phyloP scores from a whole-genome alignment of 495 filamentous ascomycete species.

The Ascodesmis nigricans region DNA sequence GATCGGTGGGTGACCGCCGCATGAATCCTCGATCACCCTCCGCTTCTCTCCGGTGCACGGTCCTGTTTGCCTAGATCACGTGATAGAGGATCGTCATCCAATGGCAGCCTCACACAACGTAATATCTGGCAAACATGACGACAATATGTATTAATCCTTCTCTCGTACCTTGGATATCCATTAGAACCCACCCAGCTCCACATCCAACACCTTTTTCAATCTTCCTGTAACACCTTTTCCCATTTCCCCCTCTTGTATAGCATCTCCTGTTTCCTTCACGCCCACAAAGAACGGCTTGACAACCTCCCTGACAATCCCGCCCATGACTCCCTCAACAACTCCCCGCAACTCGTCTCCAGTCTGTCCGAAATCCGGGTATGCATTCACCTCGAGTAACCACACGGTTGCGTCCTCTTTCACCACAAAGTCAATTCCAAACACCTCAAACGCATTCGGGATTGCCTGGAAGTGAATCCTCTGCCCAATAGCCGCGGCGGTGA shows the following conservation, averaged over 20 bases:
- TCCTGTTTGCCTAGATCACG: too few relatives aligned
- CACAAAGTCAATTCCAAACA: constrained; percentile 81
- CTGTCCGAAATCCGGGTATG: constrained; percentile 86
- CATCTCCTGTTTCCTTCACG: constrained; percentile 5
- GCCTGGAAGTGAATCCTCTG: constrained; percentile 78
- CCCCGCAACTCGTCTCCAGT: constrained; percentile 51
- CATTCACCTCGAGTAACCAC: constrained; percentile 82
- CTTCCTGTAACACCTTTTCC: constrained; percentile 29
- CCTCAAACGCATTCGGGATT: constrained; percentile 65
- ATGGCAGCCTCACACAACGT: neutral
- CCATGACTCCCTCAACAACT: constrained; percentile 54
- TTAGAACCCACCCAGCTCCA: constrained; percentile 37
- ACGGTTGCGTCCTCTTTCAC: constrained; percentile 40
- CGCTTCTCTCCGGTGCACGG: neutral
- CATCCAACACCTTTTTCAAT: constrained; percentile 36
- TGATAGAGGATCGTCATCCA: too few relatives aligned
- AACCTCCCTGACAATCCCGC: constrained; percentile 42
- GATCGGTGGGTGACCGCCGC: neutral
- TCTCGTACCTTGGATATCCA: neutral
- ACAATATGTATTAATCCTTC: neutral
- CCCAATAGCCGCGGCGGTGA: constrained; percentile 58
- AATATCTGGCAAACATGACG: neutral
- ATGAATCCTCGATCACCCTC: neutral
- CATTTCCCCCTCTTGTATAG: neutral
- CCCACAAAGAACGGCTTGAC: constrained; percentile 39